Base-by-base conservation (phyloP, 2,329 filamentous ascomycete species). In the Moelleriella libera region DNA sequence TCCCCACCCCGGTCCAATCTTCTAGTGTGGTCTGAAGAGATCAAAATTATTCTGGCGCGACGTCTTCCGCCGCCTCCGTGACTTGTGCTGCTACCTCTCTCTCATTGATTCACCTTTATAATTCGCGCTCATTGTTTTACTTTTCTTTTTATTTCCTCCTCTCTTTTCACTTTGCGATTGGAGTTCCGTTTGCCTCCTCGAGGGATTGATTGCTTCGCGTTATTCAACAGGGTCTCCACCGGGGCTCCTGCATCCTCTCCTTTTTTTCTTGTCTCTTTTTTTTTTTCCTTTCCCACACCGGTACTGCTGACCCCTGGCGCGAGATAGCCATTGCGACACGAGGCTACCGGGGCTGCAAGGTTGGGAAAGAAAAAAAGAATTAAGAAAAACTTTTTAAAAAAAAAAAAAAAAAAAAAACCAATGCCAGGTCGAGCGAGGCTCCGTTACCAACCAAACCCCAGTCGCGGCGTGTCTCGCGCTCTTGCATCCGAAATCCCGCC, bases 381-480 rank as follows among this genome's bases (percentile, higher is more conserved):
- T 39, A 39, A 8, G 2, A 12, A 8, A 39, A 39, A 8, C 8
- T 2, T 3, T 39, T 9, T 7, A 2, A 42, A 42, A 14, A 10
- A 42, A 42, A 42, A 14, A 28, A 30, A 30, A 43, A 43, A 43
- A 43, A 29, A 43, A n/a, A 40, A 8, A 28, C 7, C 14, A 45
- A 29, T 11, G 32, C 30, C 34, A 45, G 42, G 43, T 43, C 41
- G 12, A 46, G 44, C 46, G 47, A 41, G 46, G 44, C 40, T 48
- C 46, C 44, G 44, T 44, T 46, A 34, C 21, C 44, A 46, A 46
- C 39, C 49, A 12, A 4, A 41, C 40, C 40, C 49, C 44, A 50
- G 49, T 48, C 46, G 40, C 45, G 46, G 48, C 30, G 48, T 50
- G 49, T 50, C 49, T 50, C 49, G 49, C 49, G 49, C 49, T 43